Evolutionary conservation across 2,329 filamentous ascomycete genomes (phyloP).

Genomic region (Lecanoromycetidae sp.): DNA sequence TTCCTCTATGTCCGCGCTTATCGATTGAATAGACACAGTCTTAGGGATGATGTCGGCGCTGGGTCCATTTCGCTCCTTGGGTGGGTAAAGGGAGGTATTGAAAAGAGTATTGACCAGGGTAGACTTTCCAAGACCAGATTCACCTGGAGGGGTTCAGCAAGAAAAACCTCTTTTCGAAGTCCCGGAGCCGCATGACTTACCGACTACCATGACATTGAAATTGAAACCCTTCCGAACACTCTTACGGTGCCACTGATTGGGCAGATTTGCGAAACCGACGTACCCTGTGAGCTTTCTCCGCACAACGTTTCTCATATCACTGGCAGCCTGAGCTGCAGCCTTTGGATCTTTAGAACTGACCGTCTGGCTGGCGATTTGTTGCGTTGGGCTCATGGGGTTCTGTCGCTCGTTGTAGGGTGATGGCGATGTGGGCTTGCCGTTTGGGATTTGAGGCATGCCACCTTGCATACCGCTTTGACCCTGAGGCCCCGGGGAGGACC

Average conservation of each 20-base stretch:
- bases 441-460: conserved; percentile 28
- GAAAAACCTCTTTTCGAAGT: neutral
- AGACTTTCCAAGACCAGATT: conserved; percentile 98
- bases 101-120: conserved; percentile 98
- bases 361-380: conserved; percentile 41
- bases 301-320: conserved; percentile 85
- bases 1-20: conserved; percentile 95
- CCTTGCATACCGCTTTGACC: no score
- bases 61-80: conserved; percentile 94
- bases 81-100: conserved; percentile 97
- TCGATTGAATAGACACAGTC: conserved; percentile 89
- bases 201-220: conserved; percentile 99
- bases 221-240: conserved; percentile 99
- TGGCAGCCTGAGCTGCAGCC: conserved; percentile 41
- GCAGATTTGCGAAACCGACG: conserved; percentile 95
- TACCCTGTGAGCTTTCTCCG: conserved; percentile 97
- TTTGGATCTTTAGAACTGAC: conserved; percentile 55
- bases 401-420: conserved; percentile 47
- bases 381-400: conserved; percentile 39
- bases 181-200: conserved; percentile 46
- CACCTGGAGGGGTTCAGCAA: conserved; percentile 48
- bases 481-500: conserved; percentile 26
- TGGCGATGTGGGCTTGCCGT: conserved; percentile 43
- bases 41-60: conserved; percentile 98
- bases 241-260: conserved; percentile 99